These are phyloP conservation scores for Gossypium lobatum DNA, from an alignment of 441 rosid genomes.

Conservation along the genomic window DNA sequence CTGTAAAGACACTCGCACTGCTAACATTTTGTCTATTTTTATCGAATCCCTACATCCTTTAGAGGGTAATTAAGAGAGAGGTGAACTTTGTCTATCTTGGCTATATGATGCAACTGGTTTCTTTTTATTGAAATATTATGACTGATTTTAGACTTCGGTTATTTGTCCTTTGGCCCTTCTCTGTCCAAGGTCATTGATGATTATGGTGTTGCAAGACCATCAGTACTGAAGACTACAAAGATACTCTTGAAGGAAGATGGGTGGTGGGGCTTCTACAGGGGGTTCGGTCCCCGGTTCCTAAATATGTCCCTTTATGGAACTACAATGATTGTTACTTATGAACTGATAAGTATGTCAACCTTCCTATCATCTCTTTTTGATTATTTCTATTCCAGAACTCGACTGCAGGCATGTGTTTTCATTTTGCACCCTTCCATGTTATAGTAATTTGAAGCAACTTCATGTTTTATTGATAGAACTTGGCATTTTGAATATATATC, in stretches of 20 bases:
- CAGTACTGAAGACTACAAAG: conserved; percentile 46
- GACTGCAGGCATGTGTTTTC: neutral
- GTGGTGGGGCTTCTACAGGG: conserved; percentile 67
- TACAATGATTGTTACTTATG: conserved; percentile 65
- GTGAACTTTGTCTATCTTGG: neutral
- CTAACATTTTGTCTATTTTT: conserved; percentile 18
- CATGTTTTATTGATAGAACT: neutral
- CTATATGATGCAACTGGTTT: neutral
- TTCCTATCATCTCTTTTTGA: neutral
- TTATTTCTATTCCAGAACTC: neutral
- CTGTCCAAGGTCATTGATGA: conserved; percentile 52
- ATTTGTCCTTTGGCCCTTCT: neutral
- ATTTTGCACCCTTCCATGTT: neutral
- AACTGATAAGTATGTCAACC: conserved; percentile 48
- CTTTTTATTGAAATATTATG: neutral
- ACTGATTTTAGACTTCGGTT: neutral
- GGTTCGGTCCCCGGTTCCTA: conserved; percentile 57
- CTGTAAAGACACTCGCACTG: conserved; percentile 63
- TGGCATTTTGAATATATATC: neutral
- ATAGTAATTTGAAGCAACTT: neutral
- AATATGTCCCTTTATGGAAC: conserved; percentile 67
- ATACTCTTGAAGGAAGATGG: conserved; percentile 49
- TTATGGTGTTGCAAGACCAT: conserved; percentile 54
- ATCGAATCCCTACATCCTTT: neutral
- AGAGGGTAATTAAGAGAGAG: neutral